These are phyloP conservation scores for Amaranthus palmeri DNA, from an alignment of 148 eudicot species.

Conservation along the genomic window DNA sequence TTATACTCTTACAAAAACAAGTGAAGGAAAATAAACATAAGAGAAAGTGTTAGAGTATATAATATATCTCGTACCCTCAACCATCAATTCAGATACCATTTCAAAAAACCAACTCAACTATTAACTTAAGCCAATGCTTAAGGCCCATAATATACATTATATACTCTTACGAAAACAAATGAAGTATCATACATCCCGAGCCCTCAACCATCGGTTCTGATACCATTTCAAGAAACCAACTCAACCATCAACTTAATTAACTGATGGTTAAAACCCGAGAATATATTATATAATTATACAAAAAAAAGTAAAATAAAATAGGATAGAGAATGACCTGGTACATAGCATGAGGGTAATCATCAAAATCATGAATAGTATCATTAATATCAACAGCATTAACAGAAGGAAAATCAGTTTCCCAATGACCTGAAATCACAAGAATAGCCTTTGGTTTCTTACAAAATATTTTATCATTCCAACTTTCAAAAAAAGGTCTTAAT, in stretches of 20 bases:
- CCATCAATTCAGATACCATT: no score
- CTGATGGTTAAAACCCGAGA: background rate
- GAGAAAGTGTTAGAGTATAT: no score
- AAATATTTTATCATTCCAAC: conserved; percentile 32
- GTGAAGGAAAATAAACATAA: no score
- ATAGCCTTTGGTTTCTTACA: conserved; percentile 39
- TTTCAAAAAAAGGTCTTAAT: conserved; percentile 42
- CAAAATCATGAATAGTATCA: conserved; percentile 59
- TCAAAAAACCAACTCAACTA: no score
- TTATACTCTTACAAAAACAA: no score
- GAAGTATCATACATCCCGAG: no score
- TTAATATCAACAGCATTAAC: conserved; percentile 39
- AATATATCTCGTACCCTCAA: no score
- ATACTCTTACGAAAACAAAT: no score
- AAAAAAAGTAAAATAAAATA: background rate
- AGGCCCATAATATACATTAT: no score
- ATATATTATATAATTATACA: background rate
- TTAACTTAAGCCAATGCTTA: no score
- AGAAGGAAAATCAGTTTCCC: conserved; percentile 59
- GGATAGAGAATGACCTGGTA: conserved; percentile 35
- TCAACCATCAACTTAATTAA: background rate
- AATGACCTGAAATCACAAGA: conserved; percentile 59
- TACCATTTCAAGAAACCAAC: no score
- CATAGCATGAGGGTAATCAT: conserved; percentile 49
- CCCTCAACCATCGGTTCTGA: no score